phyloP scores from a whole-genome alignment of 2,329 filamentous ascomycete genomes.

The Ceratocystis ficicola region DNA sequence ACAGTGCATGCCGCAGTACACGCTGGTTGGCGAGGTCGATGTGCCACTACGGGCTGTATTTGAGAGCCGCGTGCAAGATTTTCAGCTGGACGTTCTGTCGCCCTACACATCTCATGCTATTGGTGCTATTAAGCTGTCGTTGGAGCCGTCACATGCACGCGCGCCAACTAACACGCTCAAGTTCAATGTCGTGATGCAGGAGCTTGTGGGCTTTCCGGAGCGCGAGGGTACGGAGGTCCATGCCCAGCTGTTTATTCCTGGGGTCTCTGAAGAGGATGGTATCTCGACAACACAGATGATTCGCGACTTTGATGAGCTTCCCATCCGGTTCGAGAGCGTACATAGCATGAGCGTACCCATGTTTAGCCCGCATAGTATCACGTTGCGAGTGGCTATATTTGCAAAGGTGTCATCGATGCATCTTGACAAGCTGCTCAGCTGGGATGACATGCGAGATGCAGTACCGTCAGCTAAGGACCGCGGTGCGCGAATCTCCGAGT shows the following conservation, averaged over 20 bases:
- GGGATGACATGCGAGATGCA: slow-evolving; percentile 93
- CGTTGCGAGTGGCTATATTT: slow-evolving; percentile 78
- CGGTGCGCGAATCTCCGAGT: slow-evolving; percentile 63
- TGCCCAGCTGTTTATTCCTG: slow-evolving; percentile 90
- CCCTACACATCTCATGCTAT: slow-evolving; percentile 85
- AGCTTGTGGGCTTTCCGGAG: slow-evolving; percentile 87
- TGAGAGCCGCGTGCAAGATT: slow-evolving; percentile 87
- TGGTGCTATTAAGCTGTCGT: slow-evolving; percentile 76
- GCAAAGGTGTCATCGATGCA: slow-evolving; percentile 87
- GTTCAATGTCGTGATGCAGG: slow-evolving; percentile 98
- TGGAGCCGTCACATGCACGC: slow-evolving; percentile 87
- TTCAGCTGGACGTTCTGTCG: slow-evolving; percentile 77
- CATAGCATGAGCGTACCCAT: slow-evolving; percentile 94
- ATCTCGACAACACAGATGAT: slow-evolving; percentile 95
- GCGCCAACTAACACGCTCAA: slow-evolving; percentile 87
- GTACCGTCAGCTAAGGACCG: slow-evolving; percentile 43
- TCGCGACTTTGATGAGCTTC: slow-evolving; percentile 80
- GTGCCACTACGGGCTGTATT: slow-evolving; percentile 89
- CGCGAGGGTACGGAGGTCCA: slow-evolving; percentile 92
- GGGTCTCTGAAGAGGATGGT: slow-evolving; percentile 76
- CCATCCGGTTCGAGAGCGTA: slow-evolving; percentile 90
- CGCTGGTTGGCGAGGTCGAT: slow-evolving; percentile 82
- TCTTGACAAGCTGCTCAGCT: slow-evolving; percentile 90
- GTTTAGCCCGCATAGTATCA: slow-evolving; percentile 54
- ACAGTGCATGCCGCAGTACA: slow-evolving; percentile 80